Evolutionary conservation across 225 moss, liverwort and hornwort genomes (phyloP), one percentile per base, ranked within the genome.

Genomic region (Pseudisothecium myosuroides): DNA sequence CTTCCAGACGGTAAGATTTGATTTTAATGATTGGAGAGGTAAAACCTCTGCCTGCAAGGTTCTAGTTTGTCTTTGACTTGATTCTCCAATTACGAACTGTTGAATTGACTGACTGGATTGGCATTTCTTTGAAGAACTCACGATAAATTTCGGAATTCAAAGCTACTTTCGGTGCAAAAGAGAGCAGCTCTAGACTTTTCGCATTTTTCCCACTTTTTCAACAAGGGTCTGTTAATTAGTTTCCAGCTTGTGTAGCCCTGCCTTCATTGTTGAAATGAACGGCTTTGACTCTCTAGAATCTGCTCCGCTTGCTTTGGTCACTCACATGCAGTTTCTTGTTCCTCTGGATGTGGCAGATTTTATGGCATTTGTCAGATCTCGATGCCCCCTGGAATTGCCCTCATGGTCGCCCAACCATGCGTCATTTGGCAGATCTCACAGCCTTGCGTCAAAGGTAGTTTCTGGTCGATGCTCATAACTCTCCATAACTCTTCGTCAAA

Each of bases 341-440:
- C 23, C 83, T 73, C n/a, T 83, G 88, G 65, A 54, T 90, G 83
- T 90, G 90, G 43, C 96, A 98, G 97, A 90, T 97, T 84, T 87
- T 98, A 74, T 95, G 90, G 62, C 95, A 95, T 88, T 90, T 98
- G 90, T 93, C 97, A 87, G 98, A 96, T 66, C 91, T 98, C 22
- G 98, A 98, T 88, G 88, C 97, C 12, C 98, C 98, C 36, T 98
- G 98, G 98, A 98, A 98, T 85, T 98, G 98, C 88, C 98, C 98
- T 32, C 98, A 98, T 87, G 98, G 98, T 68, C 96, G 98, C 62
- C 98, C 98, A 63, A 98, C 98, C 17, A 98, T 98, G 98, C 97
- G 98, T 88, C 98, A 98, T 91, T 94, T 98, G 91, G 95, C 96
- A 62, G 96, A 97, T 90, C 94, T 98, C 45, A 81, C 88, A 34